Base-by-base conservation (phyloP, 148 eudicot species). In the Tetragonia tetragonoides region DNA sequence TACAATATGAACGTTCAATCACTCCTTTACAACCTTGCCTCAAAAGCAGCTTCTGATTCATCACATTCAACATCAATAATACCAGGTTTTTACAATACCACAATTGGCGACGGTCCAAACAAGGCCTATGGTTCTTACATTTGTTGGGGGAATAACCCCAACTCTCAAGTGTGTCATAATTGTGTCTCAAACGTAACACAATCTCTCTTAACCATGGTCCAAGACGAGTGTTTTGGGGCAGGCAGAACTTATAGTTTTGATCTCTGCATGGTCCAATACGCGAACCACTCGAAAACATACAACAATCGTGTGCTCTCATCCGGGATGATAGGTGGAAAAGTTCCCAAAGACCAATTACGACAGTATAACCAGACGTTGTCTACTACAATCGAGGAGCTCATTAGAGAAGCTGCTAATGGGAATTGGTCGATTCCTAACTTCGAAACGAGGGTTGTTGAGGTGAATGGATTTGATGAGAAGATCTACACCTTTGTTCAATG, bases 401-500 rank as follows among this genome's bases (percentile, higher is more conserved):
- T 61, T 61, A 7, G 8, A 10, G 78, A 73, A 60, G 79, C 75
- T 17, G 51, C 17, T 3, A 16, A 10, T 10, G 83, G 83, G 2
- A 81, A 65, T 42, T 81, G 79, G 80, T 42, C 51, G 20, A 75
- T 34, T 77, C 3, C 53, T 47, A 65, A 80, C 24, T 77, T 84
- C 42, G 77, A 74, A 0, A 80, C 81, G 0, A 75, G 59, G 63
- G 79, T 54, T 10, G 81, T 62, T 7, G 61, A 69, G 16, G 62
- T 76, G 12, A 37, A 62, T 6, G 71, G 49, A 23, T 64, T 66
- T 21, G n/a, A 12, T 15, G 75, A 74, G 54, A 80, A 61, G 5
- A 16, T 84, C 0, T 81, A 80, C 40, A 73, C 61, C 3, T 66
- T 80, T 16, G 86, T 74, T 39, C 89, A 87, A 74, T 87, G 89